Percentiles rank a stretch among this genome's conserved stretches.
These are phyloP conservation scores for Zizania palustris DNA, from an alignment of 202 grass and related monocot genomes.

Conservation along the genomic window DNA sequence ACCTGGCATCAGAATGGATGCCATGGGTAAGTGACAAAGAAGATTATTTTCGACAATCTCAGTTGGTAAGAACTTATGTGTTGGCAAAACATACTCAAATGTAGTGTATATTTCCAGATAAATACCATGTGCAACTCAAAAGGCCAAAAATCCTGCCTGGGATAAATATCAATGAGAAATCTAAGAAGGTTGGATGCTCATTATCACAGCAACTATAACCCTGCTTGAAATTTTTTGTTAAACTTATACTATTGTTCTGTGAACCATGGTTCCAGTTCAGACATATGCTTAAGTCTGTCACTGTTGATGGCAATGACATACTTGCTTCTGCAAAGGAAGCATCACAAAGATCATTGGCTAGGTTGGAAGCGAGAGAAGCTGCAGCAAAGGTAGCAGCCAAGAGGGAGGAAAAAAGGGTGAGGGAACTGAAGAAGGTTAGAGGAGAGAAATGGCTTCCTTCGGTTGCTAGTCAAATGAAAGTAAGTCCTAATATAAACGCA, in stretches of 20 bases:
- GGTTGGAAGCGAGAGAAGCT: constrained; percentile 75
- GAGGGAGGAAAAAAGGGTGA: constrained; percentile 85
- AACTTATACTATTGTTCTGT: background rate
- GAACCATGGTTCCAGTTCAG: constrained; percentile 68
- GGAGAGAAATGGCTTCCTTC: constrained; percentile 99
- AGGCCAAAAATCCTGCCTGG: constrained; percentile 78
- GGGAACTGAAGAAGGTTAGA: constrained; percentile 71
- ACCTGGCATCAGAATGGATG: constrained; percentile 69
- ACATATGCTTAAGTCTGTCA: constrained; percentile 62
- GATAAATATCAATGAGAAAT: constrained; percentile 70
- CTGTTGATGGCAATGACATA: constrained; percentile 68
- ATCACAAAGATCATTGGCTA: constrained; percentile 64
- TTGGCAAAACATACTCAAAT: constrained; percentile 41
- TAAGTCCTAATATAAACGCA: constrained; percentile 30
- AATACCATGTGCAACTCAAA: constrained; percentile 60
- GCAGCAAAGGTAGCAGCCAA: constrained; percentile 63
- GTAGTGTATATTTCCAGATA: constrained; percentile 56
- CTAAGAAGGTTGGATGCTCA: constrained; percentile 69
- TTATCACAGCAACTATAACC: constrained; percentile 2
- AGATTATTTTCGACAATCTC: constrained; percentile 19
- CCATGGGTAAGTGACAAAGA: constrained; percentile 54
- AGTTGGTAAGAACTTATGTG: constrained; percentile 18
- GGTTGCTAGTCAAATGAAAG: constrained; percentile 78
- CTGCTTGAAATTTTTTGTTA: constrained; percentile 13
- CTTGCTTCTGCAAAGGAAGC: constrained; percentile 65